A percentile compares a stretch with the other conserved stretches of the same genome.
Conservation (phyloP, 768 basidiomycete genomes). For the Leucocoprinus leucothites region DNA sequence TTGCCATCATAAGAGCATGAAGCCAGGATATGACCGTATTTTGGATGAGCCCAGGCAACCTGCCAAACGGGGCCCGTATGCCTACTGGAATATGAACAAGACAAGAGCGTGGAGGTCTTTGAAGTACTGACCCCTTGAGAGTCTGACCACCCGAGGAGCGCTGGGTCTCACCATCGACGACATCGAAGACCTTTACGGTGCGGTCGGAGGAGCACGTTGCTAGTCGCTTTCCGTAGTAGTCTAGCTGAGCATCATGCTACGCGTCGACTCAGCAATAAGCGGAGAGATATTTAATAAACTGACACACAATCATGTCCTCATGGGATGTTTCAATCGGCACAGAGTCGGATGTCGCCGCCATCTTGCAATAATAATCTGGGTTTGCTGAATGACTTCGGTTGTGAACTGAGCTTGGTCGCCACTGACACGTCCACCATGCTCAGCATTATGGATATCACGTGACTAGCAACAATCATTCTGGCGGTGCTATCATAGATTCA, state of each 20-base stretch:
- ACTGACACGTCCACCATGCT: no score
- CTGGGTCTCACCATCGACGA: constrained; percentile 83
- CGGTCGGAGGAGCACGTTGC: constrained; percentile 97
- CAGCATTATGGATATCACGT: no score
- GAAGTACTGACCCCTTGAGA: constrained; percentile 64
- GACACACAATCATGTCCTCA: constrained; percentile 95
- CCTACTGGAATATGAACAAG: constrained; percentile 34
- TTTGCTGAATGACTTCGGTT: no score
- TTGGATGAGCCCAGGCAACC: constrained; percentile 97
- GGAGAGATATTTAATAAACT: not conserved
- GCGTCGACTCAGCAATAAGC: not conserved
- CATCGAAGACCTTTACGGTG: constrained; percentile 93
- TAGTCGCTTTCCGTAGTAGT: constrained; percentile 95
- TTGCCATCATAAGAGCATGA: constrained; percentile 99
- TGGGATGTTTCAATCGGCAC: constrained; percentile 93
- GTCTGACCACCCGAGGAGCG: constrained; percentile 62
- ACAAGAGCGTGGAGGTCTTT: not conserved
- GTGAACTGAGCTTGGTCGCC: no score
- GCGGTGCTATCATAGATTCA: no score
- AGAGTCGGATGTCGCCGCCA: constrained; percentile 57
- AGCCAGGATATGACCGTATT: constrained; percentile 93
- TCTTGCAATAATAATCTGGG: not conserved
- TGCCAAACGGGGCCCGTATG: constrained; percentile 99
- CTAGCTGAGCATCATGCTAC: constrained; percentile 96
- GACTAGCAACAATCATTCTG: no score